Percentiles rank a stretch among this genome's conserved stretches.
These are phyloP conservation scores for Claviceps capensis DNA, from an alignment of 2,329 filamentous ascomycete genomes.

Conservation along the genomic window DNA sequence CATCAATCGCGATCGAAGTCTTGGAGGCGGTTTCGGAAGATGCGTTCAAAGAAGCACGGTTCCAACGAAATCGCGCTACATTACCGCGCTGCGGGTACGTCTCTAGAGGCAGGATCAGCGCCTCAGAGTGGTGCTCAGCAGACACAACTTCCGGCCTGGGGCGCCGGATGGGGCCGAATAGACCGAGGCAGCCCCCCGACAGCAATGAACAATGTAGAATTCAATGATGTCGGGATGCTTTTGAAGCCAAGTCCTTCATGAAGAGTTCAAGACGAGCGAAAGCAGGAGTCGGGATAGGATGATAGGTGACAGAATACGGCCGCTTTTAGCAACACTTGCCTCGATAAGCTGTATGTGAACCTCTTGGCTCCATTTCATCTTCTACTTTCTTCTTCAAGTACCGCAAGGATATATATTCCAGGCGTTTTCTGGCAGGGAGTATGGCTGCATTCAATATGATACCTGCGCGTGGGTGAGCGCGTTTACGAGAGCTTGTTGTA, in stretches of 20 bases:
- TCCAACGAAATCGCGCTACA: conserved; percentile 21
- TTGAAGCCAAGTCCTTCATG: conserved; percentile 4
- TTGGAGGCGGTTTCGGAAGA: conserved; percentile 16
- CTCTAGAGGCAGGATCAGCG: background rate
- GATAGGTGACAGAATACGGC: background rate
- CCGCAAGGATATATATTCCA: background rate
- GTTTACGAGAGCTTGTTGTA: background rate
- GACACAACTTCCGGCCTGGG: conserved; percentile 12
- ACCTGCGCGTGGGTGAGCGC: conserved; percentile 2
- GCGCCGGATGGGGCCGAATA: conserved; percentile 19
- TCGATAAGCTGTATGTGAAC: background rate
- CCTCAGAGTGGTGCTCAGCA: conserved; percentile 1
- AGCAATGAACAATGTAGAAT: conserved; percentile 11
- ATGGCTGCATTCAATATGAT: conserved; percentile 4
- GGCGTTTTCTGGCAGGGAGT: conserved; percentile 2
- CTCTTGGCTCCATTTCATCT: background rate
- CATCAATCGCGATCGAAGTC: conserved; percentile 13
- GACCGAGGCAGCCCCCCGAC: conserved; percentile 13
- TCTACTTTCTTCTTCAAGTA: background rate
- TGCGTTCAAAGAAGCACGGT: conserved; percentile 15
- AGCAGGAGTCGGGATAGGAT: background rate
- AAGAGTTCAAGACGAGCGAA: background rate
- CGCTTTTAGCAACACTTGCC: background rate
- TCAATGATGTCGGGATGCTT: conserved; percentile 23
- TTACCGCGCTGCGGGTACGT: conserved; percentile 6